Percentiles rank a stretch among this genome's conserved stretches.
phyloP scores from a whole-genome alignment of 192 early-diverging fungal species.

The Cetraspora pellucida region DNA sequence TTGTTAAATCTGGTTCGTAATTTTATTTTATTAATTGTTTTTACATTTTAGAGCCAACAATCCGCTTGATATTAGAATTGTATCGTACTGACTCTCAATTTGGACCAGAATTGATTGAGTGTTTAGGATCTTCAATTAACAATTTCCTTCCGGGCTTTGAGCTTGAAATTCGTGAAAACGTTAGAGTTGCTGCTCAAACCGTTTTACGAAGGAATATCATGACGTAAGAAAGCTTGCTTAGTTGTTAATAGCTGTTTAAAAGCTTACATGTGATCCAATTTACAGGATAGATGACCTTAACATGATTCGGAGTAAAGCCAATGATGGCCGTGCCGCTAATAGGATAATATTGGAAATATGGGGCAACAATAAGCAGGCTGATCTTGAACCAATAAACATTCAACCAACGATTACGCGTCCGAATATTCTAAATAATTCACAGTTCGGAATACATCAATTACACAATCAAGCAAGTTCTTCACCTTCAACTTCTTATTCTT shows the following conservation, averaged over 20 bases:
- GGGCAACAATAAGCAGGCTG: too few relatives aligned
- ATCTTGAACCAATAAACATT: not conserved
- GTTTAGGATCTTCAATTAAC: not conserved
- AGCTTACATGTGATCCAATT: too few relatives aligned
- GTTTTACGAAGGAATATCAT: not conserved
- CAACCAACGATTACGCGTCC: not conserved
- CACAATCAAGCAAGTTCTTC: too few relatives aligned
- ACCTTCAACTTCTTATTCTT: too few relatives aligned
- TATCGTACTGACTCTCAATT: not conserved
- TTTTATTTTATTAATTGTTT: not conserved
- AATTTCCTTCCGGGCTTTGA: constrained; percentile 1
- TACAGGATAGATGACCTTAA: not conserved
- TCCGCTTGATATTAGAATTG: not conserved
- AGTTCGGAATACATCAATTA: too few relatives aligned
- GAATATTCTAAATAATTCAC: too few relatives aligned
- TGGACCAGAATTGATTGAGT: not conserved
- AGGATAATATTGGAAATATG: too few relatives aligned
- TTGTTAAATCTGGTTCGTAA: not conserved
- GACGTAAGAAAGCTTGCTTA: not conserved
- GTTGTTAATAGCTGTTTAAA: not conserved
- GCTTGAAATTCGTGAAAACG: constrained; percentile 15
- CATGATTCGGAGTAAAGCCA: not conserved
- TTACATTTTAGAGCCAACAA: constrained; percentile 3
- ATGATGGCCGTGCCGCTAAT: not conserved
- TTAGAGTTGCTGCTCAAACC: not conserved